Conservation (phyloP, 1,284 basidiomycete genomes). For the Puccinia coronata region DNA sequence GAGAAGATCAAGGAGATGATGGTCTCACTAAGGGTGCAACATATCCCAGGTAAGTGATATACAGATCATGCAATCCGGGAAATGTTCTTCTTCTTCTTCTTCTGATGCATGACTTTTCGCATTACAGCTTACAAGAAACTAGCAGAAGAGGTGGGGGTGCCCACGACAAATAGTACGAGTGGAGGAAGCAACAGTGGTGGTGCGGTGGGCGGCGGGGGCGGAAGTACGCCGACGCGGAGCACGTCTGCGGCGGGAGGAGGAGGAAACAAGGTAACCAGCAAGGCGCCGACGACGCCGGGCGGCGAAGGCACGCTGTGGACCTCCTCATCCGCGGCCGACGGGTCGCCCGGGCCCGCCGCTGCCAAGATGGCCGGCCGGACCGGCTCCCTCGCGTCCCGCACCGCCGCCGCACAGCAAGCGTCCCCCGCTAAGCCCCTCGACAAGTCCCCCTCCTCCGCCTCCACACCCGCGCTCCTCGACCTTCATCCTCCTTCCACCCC, state of each 20-base stretch:
- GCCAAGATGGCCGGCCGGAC: neutral
- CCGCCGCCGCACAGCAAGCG: no score
- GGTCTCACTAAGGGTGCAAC: conserved; percentile 54
- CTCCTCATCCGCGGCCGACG: neutral
- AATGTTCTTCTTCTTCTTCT: neutral
- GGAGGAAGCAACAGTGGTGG: neutral
- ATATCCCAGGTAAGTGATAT: conserved; percentile 53
- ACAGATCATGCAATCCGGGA: neutral
- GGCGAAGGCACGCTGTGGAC: conserved; percentile 1
- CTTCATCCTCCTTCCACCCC: neutral
- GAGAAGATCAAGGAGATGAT: conserved; percentile 62
- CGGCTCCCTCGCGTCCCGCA: neutral
- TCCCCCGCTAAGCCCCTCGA: neutral
- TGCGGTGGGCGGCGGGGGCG: neutral
- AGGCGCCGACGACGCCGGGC: neutral
- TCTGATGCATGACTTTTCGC: neutral
- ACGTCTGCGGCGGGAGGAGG: neutral
- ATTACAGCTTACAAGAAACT: conserved; percentile 34
- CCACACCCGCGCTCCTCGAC: neutral
- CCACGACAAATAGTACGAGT: neutral
- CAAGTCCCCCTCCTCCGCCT: neutral
- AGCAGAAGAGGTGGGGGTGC: conserved; percentile 33
- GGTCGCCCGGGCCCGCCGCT: neutral
- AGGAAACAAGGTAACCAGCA: neutral
- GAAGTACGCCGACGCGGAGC: neutral